These are phyloP conservation scores for Saccharum officinarum DNA, from an alignment of 176 grass and related monocot species.

Conservation along the genomic window DNA sequence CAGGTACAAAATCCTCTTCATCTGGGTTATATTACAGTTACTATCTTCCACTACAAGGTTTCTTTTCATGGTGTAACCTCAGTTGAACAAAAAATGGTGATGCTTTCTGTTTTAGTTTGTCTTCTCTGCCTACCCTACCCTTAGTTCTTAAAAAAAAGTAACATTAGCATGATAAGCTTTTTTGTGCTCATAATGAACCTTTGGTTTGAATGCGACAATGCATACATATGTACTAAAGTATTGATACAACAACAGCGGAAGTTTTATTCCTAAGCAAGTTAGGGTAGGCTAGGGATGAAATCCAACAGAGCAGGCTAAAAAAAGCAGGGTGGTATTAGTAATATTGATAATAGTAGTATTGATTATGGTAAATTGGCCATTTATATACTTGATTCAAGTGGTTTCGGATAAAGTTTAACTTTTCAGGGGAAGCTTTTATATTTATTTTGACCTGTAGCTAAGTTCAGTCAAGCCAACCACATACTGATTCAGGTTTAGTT, in stretches of 20 bases:
- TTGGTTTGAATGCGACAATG: neutral
- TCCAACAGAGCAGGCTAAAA: neutral
- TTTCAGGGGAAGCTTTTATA: neutral
- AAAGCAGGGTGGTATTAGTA: neutral
- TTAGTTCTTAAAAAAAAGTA: neutral
- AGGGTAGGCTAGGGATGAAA: neutral
- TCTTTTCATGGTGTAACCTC: neutral
- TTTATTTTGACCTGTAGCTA: neutral
- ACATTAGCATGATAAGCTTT: neutral
- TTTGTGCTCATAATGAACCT: too few relatives aligned
- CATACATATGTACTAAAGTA: neutral
- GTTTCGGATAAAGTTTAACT: neutral
- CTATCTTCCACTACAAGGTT: neutral
- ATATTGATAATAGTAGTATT: neutral
- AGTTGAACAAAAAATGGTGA: neutral
- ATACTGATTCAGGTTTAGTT: neutral
- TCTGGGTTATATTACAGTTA: neutral
- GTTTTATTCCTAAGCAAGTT: neutral
- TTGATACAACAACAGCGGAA: neutral
- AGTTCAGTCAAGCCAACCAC: neutral
- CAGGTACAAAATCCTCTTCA: slow-evolving; percentile 31
- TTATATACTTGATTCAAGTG: neutral
- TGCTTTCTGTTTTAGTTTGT: neutral
- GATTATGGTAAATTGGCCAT: neutral
- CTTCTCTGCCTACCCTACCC: neutral